These are phyloP conservation scores for Aspergillus sp. DNA, from an alignment of 2,329 filamentous ascomycete species.

Conservation along the genomic window DNA sequence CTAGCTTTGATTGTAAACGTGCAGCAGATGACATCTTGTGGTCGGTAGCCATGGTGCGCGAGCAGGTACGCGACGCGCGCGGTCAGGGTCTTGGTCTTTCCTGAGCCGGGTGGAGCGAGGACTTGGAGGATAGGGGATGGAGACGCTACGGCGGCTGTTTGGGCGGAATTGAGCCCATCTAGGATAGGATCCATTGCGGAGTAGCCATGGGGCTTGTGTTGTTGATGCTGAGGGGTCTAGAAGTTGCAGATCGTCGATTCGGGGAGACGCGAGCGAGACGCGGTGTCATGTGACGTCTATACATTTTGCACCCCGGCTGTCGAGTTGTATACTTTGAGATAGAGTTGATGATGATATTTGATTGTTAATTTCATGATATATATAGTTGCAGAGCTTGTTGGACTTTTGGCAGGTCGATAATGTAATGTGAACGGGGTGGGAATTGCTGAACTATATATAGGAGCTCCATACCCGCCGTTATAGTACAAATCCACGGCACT, in stretches of 20 bases:
- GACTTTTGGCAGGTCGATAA: too few relatives aligned
- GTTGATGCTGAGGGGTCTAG: not conserved
- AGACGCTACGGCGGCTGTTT: conserved; percentile 65
- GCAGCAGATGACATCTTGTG: conserved; percentile 88
- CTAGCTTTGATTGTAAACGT: conserved; percentile 97
- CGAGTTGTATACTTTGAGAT: too few relatives aligned
- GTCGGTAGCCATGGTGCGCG: conserved; percentile 68
- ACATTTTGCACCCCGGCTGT: not conserved
- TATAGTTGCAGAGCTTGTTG: too few relatives aligned
- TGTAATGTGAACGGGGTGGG: too few relatives aligned
- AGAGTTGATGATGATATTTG: too few relatives aligned
- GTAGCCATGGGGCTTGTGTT: not conserved
- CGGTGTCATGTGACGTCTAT: conserved; percentile 1
- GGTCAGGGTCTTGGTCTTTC: conserved; percentile 94
- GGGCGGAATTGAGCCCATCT: conserved; percentile 64
- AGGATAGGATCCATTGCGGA: conserved; percentile 51
- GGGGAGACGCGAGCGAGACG: not conserved
- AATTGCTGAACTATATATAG: too few relatives aligned
- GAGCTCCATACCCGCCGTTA: too few relatives aligned
- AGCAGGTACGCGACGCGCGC: conserved; percentile 89
- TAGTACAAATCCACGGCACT: too few relatives aligned
- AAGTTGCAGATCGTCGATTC: not conserved
- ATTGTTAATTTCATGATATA: too few relatives aligned
- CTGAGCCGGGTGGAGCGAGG: conserved; percentile 66
- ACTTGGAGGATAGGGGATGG: conserved; percentile 61